These are phyloP conservation scores for Lecanicillium sp. DNA, from an alignment of 2,329 filamentous ascomycete genomes.

Conservation along the genomic window DNA sequence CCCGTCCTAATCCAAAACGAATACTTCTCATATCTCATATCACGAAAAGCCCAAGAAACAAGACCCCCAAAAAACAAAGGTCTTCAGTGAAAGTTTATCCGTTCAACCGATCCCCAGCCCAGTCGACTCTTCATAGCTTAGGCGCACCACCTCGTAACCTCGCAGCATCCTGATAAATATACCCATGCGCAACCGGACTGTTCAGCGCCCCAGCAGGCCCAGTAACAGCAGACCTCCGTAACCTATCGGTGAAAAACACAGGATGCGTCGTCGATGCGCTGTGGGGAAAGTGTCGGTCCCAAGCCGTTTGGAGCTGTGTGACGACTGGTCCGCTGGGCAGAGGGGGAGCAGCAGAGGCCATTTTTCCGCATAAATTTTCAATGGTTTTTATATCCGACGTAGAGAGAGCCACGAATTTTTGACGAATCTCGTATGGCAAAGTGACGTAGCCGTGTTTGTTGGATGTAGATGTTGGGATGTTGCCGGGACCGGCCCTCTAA, in stretches of 20 bases:
- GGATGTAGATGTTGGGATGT: too few relatives aligned
- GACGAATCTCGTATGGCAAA: too few relatives aligned
- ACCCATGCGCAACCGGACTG: constrained; percentile 51
- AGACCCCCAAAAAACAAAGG: background rate
- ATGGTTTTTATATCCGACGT: too few relatives aligned
- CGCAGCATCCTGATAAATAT: constrained; percentile 44
- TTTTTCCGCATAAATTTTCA: too few relatives aligned
- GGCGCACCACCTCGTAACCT: constrained; percentile 20
- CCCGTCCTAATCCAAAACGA: too few relatives aligned
- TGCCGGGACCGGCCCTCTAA: too few relatives aligned
- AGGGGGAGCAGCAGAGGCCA: too few relatives aligned
- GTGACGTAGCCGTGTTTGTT: too few relatives aligned
- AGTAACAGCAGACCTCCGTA: constrained; percentile 45
- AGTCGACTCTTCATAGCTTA: constrained; percentile 25
- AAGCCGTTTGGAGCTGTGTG: constrained; percentile 8
- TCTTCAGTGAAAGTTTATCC: background rate
- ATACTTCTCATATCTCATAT: too few relatives aligned
- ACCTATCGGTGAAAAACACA: constrained; percentile 63
- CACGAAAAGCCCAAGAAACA: too few relatives aligned
- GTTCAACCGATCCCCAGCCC: background rate
- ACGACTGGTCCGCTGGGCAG: too few relatives aligned
- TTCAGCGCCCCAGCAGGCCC: constrained; percentile 13
- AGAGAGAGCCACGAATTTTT: too few relatives aligned
- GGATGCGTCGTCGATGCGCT: constrained; percentile 59
- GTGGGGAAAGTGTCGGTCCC: constrained; percentile 25